A percentile compares a stretch with the other conserved stretches of the same genome.
These are phyloP conservation scores for Kodamaea fukazawae DNA, from an alignment of 805 yeast species.

Conservation along the genomic window DNA sequence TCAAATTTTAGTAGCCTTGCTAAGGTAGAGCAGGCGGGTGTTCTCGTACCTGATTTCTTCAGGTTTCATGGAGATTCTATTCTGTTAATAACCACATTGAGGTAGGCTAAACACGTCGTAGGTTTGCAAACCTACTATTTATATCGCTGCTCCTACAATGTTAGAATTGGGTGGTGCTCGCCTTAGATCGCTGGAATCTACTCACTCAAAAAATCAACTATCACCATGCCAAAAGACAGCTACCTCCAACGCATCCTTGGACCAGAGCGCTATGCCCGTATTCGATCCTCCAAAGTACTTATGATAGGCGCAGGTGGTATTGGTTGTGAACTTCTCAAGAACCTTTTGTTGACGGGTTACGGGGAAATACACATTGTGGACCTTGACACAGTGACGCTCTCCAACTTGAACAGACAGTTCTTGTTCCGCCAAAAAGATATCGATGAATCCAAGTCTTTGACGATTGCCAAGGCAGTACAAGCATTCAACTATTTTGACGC, in stretches of 20 bases:
- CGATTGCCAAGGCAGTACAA: constrained; percentile 81
- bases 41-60: too few relatives aligned
- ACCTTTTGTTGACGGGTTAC: constrained; percentile 72
- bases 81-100: too few relatives aligned
- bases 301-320: constrained; percentile 97
- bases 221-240: constrained; percentile 26
- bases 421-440: constrained; percentile 87
- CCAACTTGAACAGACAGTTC: constrained; percentile 91
- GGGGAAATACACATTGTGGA: constrained; percentile 93
- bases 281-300: constrained; percentile 53
- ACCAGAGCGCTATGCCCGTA: constrained; percentile 22
- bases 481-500: constrained; percentile 60
- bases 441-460: constrained; percentile 79
- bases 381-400: constrained; percentile 88
- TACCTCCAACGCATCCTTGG: constrained; percentile 48
- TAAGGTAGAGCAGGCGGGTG: too few relatives aligned
- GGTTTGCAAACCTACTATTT: too few relatives aligned
- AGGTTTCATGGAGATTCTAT: too few relatives aligned
- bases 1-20: too few relatives aligned
- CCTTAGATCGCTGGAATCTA: too few relatives aligned
- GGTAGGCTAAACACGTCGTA: too few relatives aligned
- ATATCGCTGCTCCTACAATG: too few relatives aligned
- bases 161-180: too few relatives aligned
- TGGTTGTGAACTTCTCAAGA: constrained; percentile 87
- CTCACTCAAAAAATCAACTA: too few relatives aligned